Percentiles rank a stretch among this genome's conserved stretches.
Conservation (phyloP, 371 early-diverging fungal genomes). For the Apophysomyces trapeziformis region DNA sequence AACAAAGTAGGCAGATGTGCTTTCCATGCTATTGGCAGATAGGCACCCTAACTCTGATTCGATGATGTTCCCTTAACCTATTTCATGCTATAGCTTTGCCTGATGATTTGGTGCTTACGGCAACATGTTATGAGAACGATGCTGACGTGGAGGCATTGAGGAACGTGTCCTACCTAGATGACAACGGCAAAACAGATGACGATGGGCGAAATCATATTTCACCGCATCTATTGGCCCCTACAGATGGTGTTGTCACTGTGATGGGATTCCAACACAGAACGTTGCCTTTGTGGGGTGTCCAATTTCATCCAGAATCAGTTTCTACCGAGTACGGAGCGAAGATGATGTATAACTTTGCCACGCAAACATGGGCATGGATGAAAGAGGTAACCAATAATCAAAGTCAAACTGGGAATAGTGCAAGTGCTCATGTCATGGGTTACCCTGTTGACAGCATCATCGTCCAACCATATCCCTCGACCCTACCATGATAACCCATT, state of each 20-base stretch:
- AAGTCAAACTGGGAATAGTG: neutral
- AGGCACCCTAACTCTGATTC: too few relatives aligned
- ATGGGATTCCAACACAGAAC: constrained; percentile 84
- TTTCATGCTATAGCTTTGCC: constrained; percentile 55
- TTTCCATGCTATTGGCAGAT: too few relatives aligned
- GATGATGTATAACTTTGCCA: constrained; percentile 77
- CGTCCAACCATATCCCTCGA: constrained; percentile 8
- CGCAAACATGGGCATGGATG: constrained; percentile 53
- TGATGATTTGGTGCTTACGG: constrained; percentile 52
- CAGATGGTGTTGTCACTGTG: constrained; percentile 42
- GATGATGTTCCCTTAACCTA: too few relatives aligned
- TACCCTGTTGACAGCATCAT: constrained; percentile 11
- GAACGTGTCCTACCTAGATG: constrained; percentile 36
- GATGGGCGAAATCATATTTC: constrained; percentile 31
- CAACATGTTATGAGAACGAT: constrained; percentile 60
- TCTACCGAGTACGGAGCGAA: constrained; percentile 77
- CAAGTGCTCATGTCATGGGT: neutral
- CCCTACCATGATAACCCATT: constrained; percentile 11
- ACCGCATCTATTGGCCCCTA: constrained; percentile 17
- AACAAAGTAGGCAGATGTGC: constrained; percentile 34
- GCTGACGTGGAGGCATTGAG: constrained; percentile 45
- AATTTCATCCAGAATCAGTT: constrained; percentile 97
- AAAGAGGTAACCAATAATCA: constrained; percentile 18
- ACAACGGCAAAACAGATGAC: constrained; percentile 16
- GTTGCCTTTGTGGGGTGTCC: constrained; percentile 88